Evolutionary conservation across 2,329 filamentous ascomycete genomes (phyloP).

Genomic region (Colletotrichum siamense): DNA sequence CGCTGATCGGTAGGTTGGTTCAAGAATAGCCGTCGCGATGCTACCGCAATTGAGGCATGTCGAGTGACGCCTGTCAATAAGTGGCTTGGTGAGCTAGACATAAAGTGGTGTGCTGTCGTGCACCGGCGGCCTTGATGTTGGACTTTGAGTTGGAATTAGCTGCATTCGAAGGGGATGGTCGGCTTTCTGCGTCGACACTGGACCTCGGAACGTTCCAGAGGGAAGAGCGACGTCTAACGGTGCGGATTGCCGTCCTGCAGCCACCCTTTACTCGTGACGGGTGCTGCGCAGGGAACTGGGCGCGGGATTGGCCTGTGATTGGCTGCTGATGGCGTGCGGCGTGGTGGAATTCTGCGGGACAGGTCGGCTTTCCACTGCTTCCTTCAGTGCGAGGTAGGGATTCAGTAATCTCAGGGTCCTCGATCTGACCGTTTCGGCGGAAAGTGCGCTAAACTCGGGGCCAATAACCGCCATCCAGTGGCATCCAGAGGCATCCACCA

Average conservation of each 20-base stretch:
- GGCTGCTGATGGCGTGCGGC: not conserved
- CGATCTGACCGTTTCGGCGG: conserved; percentile 11
- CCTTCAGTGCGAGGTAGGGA: not conserved
- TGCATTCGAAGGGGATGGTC: not conserved
- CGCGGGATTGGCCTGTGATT: not conserved
- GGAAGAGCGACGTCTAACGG: not conserved
- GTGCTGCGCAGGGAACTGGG: not conserved
- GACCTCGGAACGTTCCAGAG: not conserved
- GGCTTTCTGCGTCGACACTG: not conserved
- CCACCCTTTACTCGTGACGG: not conserved
- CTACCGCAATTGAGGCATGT: not conserved
- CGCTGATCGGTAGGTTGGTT: not conserved
- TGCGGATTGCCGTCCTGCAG: not conserved
- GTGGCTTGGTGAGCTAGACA: not conserved
- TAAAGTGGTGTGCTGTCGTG: not conserved
- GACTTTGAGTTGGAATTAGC: not conserved
- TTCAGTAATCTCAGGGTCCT: conserved; percentile 19
- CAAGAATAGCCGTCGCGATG: not conserved
- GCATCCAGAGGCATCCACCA: not conserved
- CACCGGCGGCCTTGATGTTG: not conserved
- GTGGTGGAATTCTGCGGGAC: not conserved
- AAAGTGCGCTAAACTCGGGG: conserved; percentile 4
- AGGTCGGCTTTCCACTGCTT: not conserved
- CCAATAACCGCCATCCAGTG: conserved; percentile 3
- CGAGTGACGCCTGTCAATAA: not conserved